phyloP scores from a whole-genome alignment of 2,329 filamentous ascomycete species.

The Sarocladiaceae sp. region DNA sequence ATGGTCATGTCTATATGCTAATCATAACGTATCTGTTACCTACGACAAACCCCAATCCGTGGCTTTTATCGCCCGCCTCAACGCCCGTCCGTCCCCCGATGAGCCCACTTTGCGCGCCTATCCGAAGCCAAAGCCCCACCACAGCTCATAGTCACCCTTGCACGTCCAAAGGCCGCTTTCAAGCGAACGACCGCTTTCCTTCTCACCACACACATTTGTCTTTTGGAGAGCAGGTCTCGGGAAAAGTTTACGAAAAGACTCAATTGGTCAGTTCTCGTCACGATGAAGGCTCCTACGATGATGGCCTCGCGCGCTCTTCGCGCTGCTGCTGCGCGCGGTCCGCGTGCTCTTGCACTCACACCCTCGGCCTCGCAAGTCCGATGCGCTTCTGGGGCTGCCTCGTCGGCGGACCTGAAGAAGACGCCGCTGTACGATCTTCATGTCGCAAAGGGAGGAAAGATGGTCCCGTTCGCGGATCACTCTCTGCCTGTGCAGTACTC shows the following conservation, averaged over 20 bases:
- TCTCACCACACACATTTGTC: background rate
- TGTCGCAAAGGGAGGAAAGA: slow-evolving; percentile 75
- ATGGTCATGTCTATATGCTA: background rate
- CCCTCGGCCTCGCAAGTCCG: slow-evolving; percentile 14
- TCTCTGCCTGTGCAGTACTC: slow-evolving; percentile 90
- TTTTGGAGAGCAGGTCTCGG: background rate
- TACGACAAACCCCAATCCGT: background rate
- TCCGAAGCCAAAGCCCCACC: background rate
- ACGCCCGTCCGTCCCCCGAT: background rate
- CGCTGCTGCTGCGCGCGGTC: background rate
- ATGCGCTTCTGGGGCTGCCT: slow-evolving; percentile 21
- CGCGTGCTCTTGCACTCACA: background rate
- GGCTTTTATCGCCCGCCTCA: background rate
- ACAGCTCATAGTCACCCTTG: background rate
- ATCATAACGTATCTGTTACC: slow-evolving; percentile 8
- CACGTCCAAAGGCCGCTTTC: background rate
- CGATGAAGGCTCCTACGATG: slow-evolving; percentile 5
- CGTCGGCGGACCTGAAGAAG: slow-evolving; percentile 41
- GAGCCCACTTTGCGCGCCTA: background rate
- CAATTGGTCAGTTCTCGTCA: background rate
- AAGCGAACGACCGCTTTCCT: background rate
- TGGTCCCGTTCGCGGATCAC: slow-evolving; percentile 94
- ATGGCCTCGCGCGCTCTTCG: slow-evolving; percentile 1
- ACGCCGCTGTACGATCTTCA: slow-evolving; percentile 80
- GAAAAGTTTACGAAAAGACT: background rate